Evolutionary conservation across 75 land plant species (phyloP).

Genomic region (Pinus taeda): DNA sequence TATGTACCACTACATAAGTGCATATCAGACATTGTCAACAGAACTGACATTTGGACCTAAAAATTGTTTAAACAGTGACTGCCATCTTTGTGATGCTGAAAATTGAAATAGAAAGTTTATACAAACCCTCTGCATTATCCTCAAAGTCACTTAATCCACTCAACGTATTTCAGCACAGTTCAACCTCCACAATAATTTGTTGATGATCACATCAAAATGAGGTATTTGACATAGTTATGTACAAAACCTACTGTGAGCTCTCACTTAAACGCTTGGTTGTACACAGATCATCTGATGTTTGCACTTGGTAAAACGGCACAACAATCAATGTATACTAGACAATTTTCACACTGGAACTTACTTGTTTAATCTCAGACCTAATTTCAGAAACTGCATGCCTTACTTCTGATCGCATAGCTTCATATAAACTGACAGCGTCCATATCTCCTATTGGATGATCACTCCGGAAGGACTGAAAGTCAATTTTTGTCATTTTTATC

Average conservation of each 20-base stretch:
- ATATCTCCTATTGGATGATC: slow-evolving; percentile 69
- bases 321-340: neutral
- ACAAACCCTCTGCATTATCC: neutral
- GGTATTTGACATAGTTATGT: neutral
- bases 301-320: neutral
- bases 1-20: neutral
- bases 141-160: neutral
- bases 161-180: neutral
- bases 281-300: neutral
- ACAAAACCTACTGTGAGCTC: neutral
- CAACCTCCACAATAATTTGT: neutral
- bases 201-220: neutral
- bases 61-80: neutral
- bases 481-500: neutral
- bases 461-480: slow-evolving; percentile 17
- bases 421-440: slow-evolving; percentile 46
- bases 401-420: slow-evolving; percentile 78
- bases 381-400: slow-evolving; percentile 77
- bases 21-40: neutral
- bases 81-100: neutral
- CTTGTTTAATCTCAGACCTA: slow-evolving; percentile 66
- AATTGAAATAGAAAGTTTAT: neutral
- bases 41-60: neutral
- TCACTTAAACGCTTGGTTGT: neutral
- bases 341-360: slow-evolving; percentile 3